Conservation (phyloP, 2,329 filamentous ascomycete species). For the Nigrospora sphaerica region DNA sequence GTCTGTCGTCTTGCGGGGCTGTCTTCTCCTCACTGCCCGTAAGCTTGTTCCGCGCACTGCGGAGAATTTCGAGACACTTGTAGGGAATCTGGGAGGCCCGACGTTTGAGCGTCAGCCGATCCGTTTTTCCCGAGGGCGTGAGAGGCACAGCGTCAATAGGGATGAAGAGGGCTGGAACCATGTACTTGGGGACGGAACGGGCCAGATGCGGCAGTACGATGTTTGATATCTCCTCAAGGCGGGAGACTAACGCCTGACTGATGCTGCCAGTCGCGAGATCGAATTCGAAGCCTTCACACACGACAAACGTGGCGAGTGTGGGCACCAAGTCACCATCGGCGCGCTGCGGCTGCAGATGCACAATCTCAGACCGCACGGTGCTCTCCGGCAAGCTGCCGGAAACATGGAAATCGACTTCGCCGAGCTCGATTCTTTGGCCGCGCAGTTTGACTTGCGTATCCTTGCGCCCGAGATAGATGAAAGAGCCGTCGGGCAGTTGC, state of each 20-base stretch:
- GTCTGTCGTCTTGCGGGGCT: neutral
- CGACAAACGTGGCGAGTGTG: neutral
- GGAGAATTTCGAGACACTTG: neutral
- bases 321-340: neutral
- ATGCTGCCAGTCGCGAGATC: too few relatives aligned
- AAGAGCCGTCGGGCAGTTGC: constrained; percentile 17
- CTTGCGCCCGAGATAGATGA: constrained; percentile 24
- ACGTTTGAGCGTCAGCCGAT: constrained; percentile 3
- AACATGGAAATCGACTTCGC: constrained; percentile 23
- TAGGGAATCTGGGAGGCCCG: too few relatives aligned
- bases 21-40: too few relatives aligned
- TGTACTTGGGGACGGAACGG: constrained; percentile 6
- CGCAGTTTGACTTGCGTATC: constrained; percentile 31
- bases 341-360: neutral
- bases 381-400: neutral
- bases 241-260: too few relatives aligned
- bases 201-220: neutral
- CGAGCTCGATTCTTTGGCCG: constrained; percentile 33
- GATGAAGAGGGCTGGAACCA: constrained; percentile 9
- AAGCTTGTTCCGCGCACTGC: neutral
- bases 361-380: neutral
- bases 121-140: constrained; percentile 7
- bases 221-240: too few relatives aligned
- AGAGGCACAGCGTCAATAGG: constrained; percentile 4
- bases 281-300: neutral